Base-by-base conservation (phyloP, 192 early-diverging fungal genomes). In the Umbelopsis ramanniana region DNA sequence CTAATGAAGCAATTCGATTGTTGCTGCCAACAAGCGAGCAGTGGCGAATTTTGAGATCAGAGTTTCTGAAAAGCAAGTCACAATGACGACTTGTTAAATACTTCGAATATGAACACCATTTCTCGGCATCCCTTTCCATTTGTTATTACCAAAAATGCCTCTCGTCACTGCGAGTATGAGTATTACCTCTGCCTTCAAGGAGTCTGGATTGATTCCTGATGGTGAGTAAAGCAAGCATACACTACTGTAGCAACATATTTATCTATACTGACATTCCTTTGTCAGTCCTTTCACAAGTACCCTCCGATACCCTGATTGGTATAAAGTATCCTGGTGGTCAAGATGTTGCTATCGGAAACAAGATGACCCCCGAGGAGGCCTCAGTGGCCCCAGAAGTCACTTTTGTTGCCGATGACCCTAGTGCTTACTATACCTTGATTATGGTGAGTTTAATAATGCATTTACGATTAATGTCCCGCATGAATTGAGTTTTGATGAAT, bases 181-280 rank as follows among this genome's bases (percentile, higher is more conserved):
- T 46, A 76, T 81, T 19, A 69, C 71, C 17, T 21, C 67, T 43
- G 72, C 80, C 21, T 54, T 87, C 47, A 78, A 71, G 67, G 52
- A 77, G 38, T 73, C 70, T 14, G 80, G 74, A 6, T 69, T 87
- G 33, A 81, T 85, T 57, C 83, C 86, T 24, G 83, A 85, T 68
- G 73, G 80, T 80, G 70, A 60, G 69, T 63, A 26, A 19, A 63
- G 14, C 33, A 63, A 17, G 0, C 29, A 50, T 46, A 35, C 35
- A 74, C 46, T 72, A 69, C 60, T 76, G 72, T 40, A 76, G 71
- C 29, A 26, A 21, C 7, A 50, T n/a, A 17, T n/a, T 8, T 15
- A 5, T 50, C 48, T 57, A 23, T 52, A 66, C 37, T 14, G 71
- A 77, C 29, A 29, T 71, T 4, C 73, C 74, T 17, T 76, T 70